phyloP scores from a whole-genome alignment of 495 filamentous ascomycete species.

The Aspergillus panamensis region DNA sequence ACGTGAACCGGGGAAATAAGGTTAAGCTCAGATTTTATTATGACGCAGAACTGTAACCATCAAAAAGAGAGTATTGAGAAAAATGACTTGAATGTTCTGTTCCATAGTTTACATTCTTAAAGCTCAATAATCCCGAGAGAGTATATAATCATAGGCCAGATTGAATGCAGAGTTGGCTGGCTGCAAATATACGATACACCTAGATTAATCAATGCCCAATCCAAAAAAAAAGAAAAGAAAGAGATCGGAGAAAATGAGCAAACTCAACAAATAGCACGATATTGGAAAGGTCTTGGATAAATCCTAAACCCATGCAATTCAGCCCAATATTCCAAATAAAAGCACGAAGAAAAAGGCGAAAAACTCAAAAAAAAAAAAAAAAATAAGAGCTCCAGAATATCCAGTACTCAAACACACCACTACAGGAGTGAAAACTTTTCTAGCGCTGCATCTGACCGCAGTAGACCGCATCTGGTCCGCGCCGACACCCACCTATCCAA shows the following conservation, averaged over 20 bases:
- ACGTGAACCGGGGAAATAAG: constrained; percentile 26
- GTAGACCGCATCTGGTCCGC: constrained; percentile 8
- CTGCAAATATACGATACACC: no score
- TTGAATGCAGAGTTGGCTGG: no score
- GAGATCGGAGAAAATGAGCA: background rate
- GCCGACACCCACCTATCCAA: constrained; percentile 7
- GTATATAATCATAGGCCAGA: no score
- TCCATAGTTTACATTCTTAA: no score
- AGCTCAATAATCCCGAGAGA: no score
- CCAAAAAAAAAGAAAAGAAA: background rate
- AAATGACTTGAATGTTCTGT: no score
- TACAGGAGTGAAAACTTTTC: constrained; percentile 10
- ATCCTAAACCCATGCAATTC: constrained; percentile 2
- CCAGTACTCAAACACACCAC: background rate
- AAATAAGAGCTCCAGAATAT: background rate
- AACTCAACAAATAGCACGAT: background rate
- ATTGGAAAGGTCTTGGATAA: background rate
- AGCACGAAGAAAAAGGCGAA: background rate
- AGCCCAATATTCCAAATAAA: constrained; percentile 1
- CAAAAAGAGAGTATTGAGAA: no score
- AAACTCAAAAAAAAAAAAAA: background rate
- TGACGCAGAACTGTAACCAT: constrained; percentile 1
- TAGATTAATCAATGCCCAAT: no score
- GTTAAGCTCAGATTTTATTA: constrained; percentile 24
- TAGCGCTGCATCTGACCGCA: constrained; percentile 15